Evolutionary conservation across 306 rosid species (phyloP), one percentile per base, ranked within the genome.

Genomic region (Fagus sylvatica): DNA sequence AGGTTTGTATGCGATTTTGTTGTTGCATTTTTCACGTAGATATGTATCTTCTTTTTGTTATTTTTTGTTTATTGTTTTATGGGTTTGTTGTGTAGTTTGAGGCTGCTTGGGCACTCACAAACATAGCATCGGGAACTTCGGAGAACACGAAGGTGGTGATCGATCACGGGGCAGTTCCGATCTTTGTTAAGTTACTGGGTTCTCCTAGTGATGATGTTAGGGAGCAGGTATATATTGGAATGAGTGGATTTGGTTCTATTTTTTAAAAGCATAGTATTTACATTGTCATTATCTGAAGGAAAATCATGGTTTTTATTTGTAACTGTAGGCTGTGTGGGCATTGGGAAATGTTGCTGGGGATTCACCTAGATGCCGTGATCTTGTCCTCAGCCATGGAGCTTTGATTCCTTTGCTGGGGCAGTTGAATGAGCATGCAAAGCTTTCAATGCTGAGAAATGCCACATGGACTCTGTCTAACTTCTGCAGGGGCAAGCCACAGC

Each of bases 21-120:
- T 19, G n/a, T 77, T 65, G 75, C 22, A 64, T 34, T 13, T 76
- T 16, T 17, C 3, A n/a, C 41, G 13, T 37, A 10, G 30, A 37
- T 39, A 33, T 12, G 64, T 56, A 59, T 59, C 7, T 66, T 59
- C 7, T 66, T 36, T 37, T 53, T 76, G 11, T 73, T 67, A 12
- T 73, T 69, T 53, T 54, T 41, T 19, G 3, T 4, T 7, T 59
- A 12, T 8, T 34, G 30, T 61, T 81, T 53, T 46, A 54, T 77
- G 39, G 49, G 42, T 42, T 78, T 54, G 28, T n/a, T 72, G 57
- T 79, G 7, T 72, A 93, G 98, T 93, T 93, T 72, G 98, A 93
- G 88, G 98, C 98, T 55, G 98, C 98, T 19, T 93, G 98, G 98
- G 98, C 98, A 13, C 95, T 93, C 68, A 93, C 98, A 32, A 93